Base-by-base conservation (phyloP, 1,284 basidiomycete genomes). In the Austroboletus novae-zelandiae region DNA sequence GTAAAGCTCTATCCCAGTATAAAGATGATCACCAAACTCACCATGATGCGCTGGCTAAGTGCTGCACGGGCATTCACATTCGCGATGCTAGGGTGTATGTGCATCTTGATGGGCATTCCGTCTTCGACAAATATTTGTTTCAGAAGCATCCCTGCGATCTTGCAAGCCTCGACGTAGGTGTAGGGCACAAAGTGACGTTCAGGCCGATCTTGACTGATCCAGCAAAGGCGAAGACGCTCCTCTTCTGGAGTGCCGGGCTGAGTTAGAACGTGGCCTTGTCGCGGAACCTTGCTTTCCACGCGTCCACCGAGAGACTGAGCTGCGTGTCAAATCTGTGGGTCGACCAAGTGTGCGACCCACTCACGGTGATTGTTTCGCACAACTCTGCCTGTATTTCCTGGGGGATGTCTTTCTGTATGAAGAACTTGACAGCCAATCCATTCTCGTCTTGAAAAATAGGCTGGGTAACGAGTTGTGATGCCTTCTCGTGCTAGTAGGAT, bases 111-210 rank as follows among this genome's bases (percentile, higher is more conserved):
- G 1, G 86, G 79, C 5, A 60, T 62, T 7, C 78, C 81, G 35
- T 80, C 72, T 50, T 84, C 80, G 10, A 83, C 68, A 57, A 91
- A 89, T 37, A 91, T 84, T 59, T 89, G 88, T 65, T 80, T 84
- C 48, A 91, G 61, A 13, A 86, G 64, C 73, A 79, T 81, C 13
- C 83, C 80, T 0, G 79, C 77, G n/a, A 83, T 78, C 66, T 84
- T 87, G 70, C 88, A 90, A 23, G 86, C 85, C 42, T 89, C 84
- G 14, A 90, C 78, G 62, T 81, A 91, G 43, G 85, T 86, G 62
- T 82, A 85, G 9, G 88, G 86, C 39, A 90, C 87, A 56, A 91
- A 86, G 64, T 80, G 78, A 47, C 88, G 74, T 32, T 86, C 82
- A 9, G 88, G 88, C 51, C 86, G 73, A 55, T 89, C 85, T 2